A percentile compares a stretch with the other conserved stretches of the same genome.
phyloP scores from a whole-genome alignment of 495 filamentous ascomycete species.

The Neurospora sp. region DNA sequence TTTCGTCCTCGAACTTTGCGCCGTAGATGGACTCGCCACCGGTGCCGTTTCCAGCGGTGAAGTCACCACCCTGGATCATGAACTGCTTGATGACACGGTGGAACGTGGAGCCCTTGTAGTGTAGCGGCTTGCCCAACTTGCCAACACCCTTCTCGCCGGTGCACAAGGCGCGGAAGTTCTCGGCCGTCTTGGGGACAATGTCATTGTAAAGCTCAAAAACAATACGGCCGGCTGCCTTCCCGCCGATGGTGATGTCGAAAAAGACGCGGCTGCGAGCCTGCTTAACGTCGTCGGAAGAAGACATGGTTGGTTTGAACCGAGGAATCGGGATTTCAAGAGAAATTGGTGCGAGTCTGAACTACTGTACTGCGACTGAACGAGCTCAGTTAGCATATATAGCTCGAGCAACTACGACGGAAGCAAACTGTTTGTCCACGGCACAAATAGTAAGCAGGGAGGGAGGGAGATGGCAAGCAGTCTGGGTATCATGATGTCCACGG shows the following conservation, averaged over 20 bases:
- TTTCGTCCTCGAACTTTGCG: constrained; percentile 96
- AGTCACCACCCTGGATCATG: constrained; percentile 99
- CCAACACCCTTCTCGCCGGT: constrained; percentile 82
- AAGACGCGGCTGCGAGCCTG: constrained; percentile 61
- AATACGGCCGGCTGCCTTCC: constrained; percentile 60
- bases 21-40: constrained; percentile 98
- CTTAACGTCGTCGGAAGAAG: constrained; percentile 26
- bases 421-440: background rate
- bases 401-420: background rate
- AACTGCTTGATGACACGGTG: constrained; percentile 97
- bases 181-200: constrained; percentile 86
- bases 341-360: background rate
- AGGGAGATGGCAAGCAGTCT: background rate
- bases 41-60: constrained; percentile 88
- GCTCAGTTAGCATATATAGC: background rate
- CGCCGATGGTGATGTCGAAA: constrained; percentile 79
- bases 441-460: background rate
- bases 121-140: constrained; percentile 74
- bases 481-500: background rate
- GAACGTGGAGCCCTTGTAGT: constrained; percentile 85
- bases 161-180: constrained; percentile 95
- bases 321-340: background rate
- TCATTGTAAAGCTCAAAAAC: constrained; percentile 81
- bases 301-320: constrained; percentile 16
- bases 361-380: background rate